Evolutionary conservation across 164 flowering plant species (phyloP).

Genomic region (Vitis riparia): DNA sequence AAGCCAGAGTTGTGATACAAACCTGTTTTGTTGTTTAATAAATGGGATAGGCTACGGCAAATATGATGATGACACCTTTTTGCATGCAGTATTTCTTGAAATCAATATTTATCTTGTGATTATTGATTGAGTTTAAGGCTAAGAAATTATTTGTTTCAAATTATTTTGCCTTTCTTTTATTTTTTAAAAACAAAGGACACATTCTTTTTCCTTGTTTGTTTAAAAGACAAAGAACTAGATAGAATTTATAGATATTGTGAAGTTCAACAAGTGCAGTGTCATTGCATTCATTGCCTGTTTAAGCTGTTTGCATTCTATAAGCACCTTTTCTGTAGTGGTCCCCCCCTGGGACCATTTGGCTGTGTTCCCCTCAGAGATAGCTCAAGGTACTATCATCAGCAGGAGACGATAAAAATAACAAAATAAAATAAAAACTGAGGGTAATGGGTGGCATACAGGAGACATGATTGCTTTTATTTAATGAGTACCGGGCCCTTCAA

Average conservation of each 20-base stretch:
- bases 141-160: not conserved
- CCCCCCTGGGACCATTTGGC: constrained; percentile 22
- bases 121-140: not conserved
- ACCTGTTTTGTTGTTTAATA: not conserved
- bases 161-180: not conserved
- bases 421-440: constrained; percentile 10
- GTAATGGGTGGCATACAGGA: constrained; percentile 17
- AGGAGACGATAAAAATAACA: not conserved
- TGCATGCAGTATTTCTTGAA: not conserved
- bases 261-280: not conserved
- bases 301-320: not conserved
- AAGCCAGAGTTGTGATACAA: not conserved
- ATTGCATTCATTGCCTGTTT: constrained; percentile 4
- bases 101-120: not conserved
- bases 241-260: not conserved
- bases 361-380: constrained; percentile 13
- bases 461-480: constrained; percentile 19
- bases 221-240: not conserved
- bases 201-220: too few species aligned
- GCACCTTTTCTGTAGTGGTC: constrained; percentile 2
- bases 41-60: not conserved
- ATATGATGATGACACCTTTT: not conserved
- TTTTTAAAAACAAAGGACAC: not conserved
- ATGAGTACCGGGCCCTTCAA: constrained; percentile 18
- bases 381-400: constrained; percentile 12